Evolutionary conservation across 148 eudicot species (phyloP), one percentile per base, ranked within the genome.

Genomic region (Amaranthus cruentus): DNA sequence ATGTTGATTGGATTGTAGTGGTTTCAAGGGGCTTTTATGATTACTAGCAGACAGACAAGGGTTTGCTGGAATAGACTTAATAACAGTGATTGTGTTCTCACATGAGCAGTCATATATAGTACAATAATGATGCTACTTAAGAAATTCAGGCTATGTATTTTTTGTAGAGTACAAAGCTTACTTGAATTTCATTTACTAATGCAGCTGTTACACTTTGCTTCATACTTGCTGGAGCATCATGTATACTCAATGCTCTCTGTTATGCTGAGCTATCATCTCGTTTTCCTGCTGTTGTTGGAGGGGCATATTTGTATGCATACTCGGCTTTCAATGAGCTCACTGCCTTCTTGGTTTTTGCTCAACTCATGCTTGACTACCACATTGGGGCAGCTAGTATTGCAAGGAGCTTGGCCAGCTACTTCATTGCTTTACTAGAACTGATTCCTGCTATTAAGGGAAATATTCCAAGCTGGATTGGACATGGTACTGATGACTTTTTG

Each of bases 351-450:
- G 97, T 95, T 80, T 95, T 95, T 87, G 67, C 90, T 18, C 98
- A 95, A 68, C 76, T 95, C 84, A 95, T 91, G 97, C 87, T 95
- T 50, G 98, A 95, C 76, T 95, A 95, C 76, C 98, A 95, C 81
- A 90, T 95, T 57, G 98, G 97, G 76, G 98, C 97, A 51, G 98
- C 98, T 67, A 95, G 98, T 81, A 95, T 95, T 77, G 98, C 98
- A 15, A 89, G 98, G 63, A 95, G 98, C 80, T 85, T 95, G 80
- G 93, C 97, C 9, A 75, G 92, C 78, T 95, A 95, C 75, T 80
- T 83, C 47, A 79, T 95, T 81, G 82, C 86, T 14, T 60, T 91
- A 73, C 72, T 95, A 57, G 97, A 95, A 80, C 85, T 95, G 44
- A 77, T 83, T 53, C 98, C 98, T 57, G 15, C 77, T 55, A 62